Conservation (phyloP, 768 basidiomycete species). For the Phylloporus rhodoxanthus region DNA sequence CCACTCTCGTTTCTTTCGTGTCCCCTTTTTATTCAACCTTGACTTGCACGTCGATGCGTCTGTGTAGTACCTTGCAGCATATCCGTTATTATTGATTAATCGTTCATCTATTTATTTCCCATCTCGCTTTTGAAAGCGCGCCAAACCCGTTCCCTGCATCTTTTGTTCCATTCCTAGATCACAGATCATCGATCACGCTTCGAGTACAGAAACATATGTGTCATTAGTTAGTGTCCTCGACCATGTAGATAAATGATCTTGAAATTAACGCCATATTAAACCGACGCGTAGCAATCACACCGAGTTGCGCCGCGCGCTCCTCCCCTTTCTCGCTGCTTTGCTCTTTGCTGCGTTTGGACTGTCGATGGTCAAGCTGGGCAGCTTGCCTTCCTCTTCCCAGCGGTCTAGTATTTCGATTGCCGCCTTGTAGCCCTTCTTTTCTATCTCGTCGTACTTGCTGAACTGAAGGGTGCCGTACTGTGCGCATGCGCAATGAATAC, state of each 20-base stretch:
- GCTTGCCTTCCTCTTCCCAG: conserved; percentile 75
- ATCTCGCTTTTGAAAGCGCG: conserved; percentile 2
- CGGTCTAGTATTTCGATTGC: conserved; percentile 65
- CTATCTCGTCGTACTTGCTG: conserved; percentile 82
- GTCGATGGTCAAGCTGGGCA: conserved; percentile 72
- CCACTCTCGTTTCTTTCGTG: conserved; percentile 9
- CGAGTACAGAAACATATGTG: conserved; percentile 22
- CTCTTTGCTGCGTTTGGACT: conserved; percentile 42
- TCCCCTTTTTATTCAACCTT: conserved; percentile 5
- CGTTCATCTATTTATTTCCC: conserved; percentile 23
- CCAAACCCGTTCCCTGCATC: conserved; percentile 12
- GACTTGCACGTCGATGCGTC: conserved; percentile 7
- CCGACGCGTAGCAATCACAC: conserved; percentile 25
- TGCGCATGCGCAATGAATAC: conserved; percentile 4
- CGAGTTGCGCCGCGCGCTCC: conserved; percentile 75
- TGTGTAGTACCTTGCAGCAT: conserved; percentile 21
- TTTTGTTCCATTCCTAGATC: conserved; percentile 14
- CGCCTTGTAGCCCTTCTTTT: conserved; percentile 72
- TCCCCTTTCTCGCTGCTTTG: conserved; percentile 55
- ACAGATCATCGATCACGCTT: conserved; percentile 13
- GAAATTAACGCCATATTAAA: conserved; percentile 2
- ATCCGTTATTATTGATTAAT: conserved; percentile 36
- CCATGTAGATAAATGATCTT: conserved; percentile 19
- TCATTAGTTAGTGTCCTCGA: conserved; percentile 7
- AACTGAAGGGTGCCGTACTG: conserved; percentile 92